Percentiles rank a stretch among this genome's conserved stretches.
phyloP scores from a whole-genome alignment of 2,329 filamentous ascomycete genomes.

The Emergomyces orientalis region DNA sequence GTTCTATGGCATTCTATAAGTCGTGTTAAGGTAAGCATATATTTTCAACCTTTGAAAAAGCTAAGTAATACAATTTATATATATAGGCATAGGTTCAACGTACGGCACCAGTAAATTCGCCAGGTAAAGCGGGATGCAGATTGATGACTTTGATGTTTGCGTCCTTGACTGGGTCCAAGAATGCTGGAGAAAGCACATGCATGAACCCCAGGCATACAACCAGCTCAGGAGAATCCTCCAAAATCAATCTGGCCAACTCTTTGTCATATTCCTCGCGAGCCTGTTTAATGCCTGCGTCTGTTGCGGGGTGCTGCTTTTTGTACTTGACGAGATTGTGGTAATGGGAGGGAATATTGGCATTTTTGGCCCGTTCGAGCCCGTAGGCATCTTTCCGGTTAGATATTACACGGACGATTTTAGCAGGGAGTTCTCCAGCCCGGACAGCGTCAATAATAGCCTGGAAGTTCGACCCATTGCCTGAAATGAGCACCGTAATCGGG shows the following conservation, averaged over 20 bases:
- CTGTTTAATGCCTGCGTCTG: slow-evolving; percentile 38
- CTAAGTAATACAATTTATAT: background rate
- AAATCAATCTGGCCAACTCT: slow-evolving; percentile 59
- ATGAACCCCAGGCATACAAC: slow-evolving; percentile 82
- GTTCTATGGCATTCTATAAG: slow-evolving; percentile 56
- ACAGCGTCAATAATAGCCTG: slow-evolving; percentile 63
- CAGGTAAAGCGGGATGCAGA: slow-evolving; percentile 65
- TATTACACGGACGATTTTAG: slow-evolving; percentile 54
- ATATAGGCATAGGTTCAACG: slow-evolving; percentile 17
- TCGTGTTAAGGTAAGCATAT: background rate
- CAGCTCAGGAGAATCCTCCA: slow-evolving; percentile 58
- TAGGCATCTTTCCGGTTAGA: slow-evolving; percentile 56
- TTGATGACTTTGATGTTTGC: slow-evolving; percentile 66
- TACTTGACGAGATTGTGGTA: slow-evolving; percentile 76
- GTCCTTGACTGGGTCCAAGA: slow-evolving; percentile 57
- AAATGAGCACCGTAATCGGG: slow-evolving; percentile 59
- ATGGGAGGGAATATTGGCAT: slow-evolving; percentile 57
- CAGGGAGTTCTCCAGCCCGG: slow-evolving; percentile 40
- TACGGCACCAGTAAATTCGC: slow-evolving; percentile 63
- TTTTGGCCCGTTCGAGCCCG: slow-evolving; percentile 52
- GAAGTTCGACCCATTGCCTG: slow-evolving; percentile 66
- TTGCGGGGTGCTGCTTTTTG: slow-evolving; percentile 58
- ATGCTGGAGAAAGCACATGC: slow-evolving; percentile 64
- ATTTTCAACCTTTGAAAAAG: background rate
- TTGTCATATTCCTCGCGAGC: slow-evolving; percentile 64